Percentiles rank a stretch among this genome's conserved stretches.
Conservation (phyloP, 768 basidiomycete genomes). For the Mycena amicta region DNA sequence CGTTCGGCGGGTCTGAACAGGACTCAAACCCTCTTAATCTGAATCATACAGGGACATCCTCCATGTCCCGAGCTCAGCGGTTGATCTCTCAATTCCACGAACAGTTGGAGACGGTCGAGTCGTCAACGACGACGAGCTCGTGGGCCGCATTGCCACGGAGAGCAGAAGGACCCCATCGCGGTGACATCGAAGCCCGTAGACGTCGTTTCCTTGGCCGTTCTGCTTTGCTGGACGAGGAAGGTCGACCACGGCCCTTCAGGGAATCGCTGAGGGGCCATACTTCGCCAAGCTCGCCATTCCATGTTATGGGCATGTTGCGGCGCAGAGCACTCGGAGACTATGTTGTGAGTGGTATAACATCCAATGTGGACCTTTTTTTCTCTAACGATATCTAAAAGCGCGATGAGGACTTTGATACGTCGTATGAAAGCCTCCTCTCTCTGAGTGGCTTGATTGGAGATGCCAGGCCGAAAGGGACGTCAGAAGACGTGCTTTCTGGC, state of each 20-base stretch:
- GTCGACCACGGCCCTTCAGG: slow-evolving; percentile 5
- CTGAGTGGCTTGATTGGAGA: slow-evolving; percentile 67
- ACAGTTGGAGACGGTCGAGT: slow-evolving; percentile 21
- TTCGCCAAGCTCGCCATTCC: not conserved
- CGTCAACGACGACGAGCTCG: slow-evolving; percentile 8
- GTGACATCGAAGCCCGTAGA: slow-evolving; percentile 6
- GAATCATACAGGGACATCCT: slow-evolving; percentile 5
- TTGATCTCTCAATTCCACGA: slow-evolving; percentile 30
- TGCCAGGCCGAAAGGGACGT: slow-evolving; percentile 65
- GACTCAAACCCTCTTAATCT: slow-evolving; percentile 4
- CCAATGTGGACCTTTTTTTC: not conserved
- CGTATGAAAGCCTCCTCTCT: slow-evolving; percentile 69
- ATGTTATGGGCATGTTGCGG: not conserved
- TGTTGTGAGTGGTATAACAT: slow-evolving; percentile 46
- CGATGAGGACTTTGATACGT: slow-evolving; percentile 76
- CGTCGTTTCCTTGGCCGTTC: not conserved
- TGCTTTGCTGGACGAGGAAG: not conserved
- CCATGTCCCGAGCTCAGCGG: slow-evolving; percentile 33
- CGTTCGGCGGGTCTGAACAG: not conserved
- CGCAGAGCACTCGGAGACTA: slow-evolving; percentile 45
- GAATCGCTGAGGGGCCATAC: not conserved
- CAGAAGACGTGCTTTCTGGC: slow-evolving; percentile 58
- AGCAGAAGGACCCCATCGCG: not conserved
- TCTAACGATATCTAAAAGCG: slow-evolving; percentile 45
- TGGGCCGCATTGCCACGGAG: slow-evolving; percentile 24